These are phyloP conservation scores for Epicoccum sorghinum DNA, from an alignment of 2,329 filamentous ascomycete species.

Conservation along the genomic window DNA sequence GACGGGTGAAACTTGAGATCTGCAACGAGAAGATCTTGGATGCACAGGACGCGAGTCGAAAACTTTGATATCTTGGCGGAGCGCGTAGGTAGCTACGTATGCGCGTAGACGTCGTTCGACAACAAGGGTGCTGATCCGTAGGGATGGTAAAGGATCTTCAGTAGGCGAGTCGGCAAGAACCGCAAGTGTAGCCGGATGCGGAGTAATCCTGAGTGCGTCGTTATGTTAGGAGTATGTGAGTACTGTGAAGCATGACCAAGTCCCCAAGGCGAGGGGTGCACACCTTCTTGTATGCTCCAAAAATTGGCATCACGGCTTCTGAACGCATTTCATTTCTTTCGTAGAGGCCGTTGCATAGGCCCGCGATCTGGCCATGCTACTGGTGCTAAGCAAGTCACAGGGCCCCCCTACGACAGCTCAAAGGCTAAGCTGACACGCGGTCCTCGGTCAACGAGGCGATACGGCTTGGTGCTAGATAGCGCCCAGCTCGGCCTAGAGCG, in stretches of 20 bases:
- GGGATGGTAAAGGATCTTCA: conserved; percentile 15
- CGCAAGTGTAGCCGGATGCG: conserved; percentile 5
- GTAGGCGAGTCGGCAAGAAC: conserved; percentile 1
- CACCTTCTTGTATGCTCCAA: conserved; percentile 34
- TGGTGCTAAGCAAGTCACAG: conserved; percentile 28
- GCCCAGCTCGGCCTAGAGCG: conserved; percentile 24
- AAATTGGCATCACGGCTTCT: conserved; percentile 23
- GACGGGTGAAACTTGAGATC: conserved; percentile 16
- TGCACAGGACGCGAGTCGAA: conserved; percentile 14
- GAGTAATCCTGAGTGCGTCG: neutral
- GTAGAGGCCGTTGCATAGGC: conserved; percentile 30
- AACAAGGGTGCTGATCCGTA: conserved; percentile 10
- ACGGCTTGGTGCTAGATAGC: conserved; percentile 28
- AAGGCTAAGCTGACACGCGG: conserved; percentile 41
- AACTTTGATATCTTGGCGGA: conserved; percentile 14
- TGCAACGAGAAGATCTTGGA: conserved; percentile 17
- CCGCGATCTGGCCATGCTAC: conserved; percentile 31
- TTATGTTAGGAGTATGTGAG: neutral
- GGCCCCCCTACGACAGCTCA: conserved; percentile 29
- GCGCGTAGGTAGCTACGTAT: conserved; percentile 21
- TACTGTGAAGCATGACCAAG: conserved; percentile 1
- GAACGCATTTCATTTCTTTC: conserved; percentile 24
- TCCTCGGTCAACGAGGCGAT: conserved; percentile 23
- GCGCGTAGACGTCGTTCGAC: conserved; percentile 13
- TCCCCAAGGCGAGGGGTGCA: conserved; percentile 21